Evolutionary conservation across 169 alveolate genomes (phyloP), one percentile per base, ranked within the genome.

Genomic region (Cryptosporidium xiaoi): DNA sequence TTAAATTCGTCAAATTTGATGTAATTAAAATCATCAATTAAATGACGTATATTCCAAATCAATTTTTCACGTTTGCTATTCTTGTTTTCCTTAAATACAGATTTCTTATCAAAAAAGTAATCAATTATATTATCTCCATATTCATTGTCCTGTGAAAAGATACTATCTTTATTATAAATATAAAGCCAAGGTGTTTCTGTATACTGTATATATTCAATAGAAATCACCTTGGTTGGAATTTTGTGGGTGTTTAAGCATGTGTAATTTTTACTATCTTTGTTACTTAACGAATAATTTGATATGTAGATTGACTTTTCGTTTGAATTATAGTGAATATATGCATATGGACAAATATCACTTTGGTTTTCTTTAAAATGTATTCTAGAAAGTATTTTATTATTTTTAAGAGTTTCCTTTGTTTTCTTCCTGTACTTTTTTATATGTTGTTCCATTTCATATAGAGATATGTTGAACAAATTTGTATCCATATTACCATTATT

Each of bases 391-490:
- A 69, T 33, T 31, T 69, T 69, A 2, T 20, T 31, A 27, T 66
- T 48, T 3, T 18, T 66, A 50, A 34, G 33, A 27, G 46, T 20
- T 0, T 46, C 33, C 51, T 24, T 50, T 46, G 27, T 66, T 51
- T 13, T 31, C 12, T 29, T 56, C 27, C 2, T 51, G 65, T 13
- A 67, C 33, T 33, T 67, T 67, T 12, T 40, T 40, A 40, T 3
- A 53, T 69, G 83, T 33, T 69, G 83, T 0, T 69, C 83, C 83
- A 69, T 69, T 27, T 69, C 83, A 2, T 51, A 34, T 33, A 53
- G 10, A 16, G 83, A 56, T 53, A 69, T 69, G 40, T 69, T 69
- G 12, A 69, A 6, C 10, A 10, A 24, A 31, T 55, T 34, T n/a
- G 27, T 51, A 20, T 48, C 16, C 10, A 33, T 29, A 29, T 34